Percentiles rank a stretch among this genome's conserved stretches.
These are phyloP conservation scores for Simplicillium sp. DNA, from an alignment of 2,329 filamentous ascomycete species.

Conservation along the genomic window DNA sequence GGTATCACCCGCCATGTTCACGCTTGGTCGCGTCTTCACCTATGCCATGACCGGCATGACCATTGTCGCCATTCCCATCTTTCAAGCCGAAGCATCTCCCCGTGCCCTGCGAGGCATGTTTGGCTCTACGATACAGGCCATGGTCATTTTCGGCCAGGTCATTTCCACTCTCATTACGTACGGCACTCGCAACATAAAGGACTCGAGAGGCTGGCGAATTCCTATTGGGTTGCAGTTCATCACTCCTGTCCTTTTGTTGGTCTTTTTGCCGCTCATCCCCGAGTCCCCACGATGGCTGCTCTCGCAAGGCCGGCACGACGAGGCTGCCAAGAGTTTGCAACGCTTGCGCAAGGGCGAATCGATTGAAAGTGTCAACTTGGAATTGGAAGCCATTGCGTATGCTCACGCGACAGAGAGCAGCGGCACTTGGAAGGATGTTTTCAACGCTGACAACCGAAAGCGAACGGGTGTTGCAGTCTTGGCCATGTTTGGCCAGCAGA, in stretches of 20 bases:
- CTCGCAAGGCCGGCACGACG: slow-evolving; percentile 23
- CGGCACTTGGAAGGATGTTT: slow-evolving; percentile 14
- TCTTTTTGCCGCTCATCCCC: slow-evolving; percentile 25
- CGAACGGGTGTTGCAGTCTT: slow-evolving; percentile 15
- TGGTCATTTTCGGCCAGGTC: slow-evolving; percentile 16
- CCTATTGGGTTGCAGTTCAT: slow-evolving; percentile 34
- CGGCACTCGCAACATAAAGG: slow-evolving; percentile 14
- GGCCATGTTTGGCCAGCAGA: slow-evolving; percentile 21
- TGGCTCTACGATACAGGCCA: slow-evolving; percentile 16
- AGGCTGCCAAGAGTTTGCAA: slow-evolving; percentile 21
- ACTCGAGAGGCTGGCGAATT: slow-evolving; percentile 26
- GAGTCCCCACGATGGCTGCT: slow-evolving; percentile 37
- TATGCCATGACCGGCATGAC: slow-evolving; percentile 21
- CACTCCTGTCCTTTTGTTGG: slow-evolving; percentile 25
- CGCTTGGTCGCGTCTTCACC: slow-evolving; percentile 17
- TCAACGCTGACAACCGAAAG: slow-evolving; percentile 10
- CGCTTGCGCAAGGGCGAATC: slow-evolving; percentile 18
- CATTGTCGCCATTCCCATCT: slow-evolving; percentile 21
- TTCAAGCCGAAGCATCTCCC: slow-evolving; percentile 16
- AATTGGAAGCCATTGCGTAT: slow-evolving; percentile 12
- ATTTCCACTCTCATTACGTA: slow-evolving; percentile 16
- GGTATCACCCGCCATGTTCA: slow-evolving; percentile 18
- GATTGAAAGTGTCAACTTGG: slow-evolving; percentile 15
- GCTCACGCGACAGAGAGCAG: slow-evolving; percentile 11
- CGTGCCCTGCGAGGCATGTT: slow-evolving; percentile 17